These are phyloP conservation scores for Rhododendron ferrugineum DNA, from an alignment of 148 eudicot species.

Conservation along the genomic window DNA sequence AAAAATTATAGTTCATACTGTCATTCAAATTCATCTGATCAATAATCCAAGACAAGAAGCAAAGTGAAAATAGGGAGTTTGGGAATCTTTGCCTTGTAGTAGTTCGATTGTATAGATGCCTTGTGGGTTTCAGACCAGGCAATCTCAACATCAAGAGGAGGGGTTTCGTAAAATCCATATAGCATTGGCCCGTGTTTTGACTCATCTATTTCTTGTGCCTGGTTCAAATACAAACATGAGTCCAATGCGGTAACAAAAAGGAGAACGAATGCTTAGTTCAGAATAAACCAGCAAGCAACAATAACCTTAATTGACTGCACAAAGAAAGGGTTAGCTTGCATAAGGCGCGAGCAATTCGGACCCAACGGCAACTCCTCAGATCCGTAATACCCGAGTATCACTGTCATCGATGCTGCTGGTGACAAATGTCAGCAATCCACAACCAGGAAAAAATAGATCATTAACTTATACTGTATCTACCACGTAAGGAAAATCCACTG, in stretches of 20 bases:
- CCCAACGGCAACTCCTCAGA: conserved; percentile 39
- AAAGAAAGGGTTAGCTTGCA: conserved; percentile 39
- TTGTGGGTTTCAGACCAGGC: conserved; percentile 41
- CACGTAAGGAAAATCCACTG: not conserved
- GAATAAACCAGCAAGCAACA: not conserved
- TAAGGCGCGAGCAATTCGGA: conserved; percentile 40
- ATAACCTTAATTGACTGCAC: conserved; percentile 46
- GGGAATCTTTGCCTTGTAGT: conserved; percentile 25
- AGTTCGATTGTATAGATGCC: conserved; percentile 26
- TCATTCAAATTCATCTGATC: not conserved
- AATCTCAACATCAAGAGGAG: conserved; percentile 51
- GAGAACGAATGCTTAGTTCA: not conserved
- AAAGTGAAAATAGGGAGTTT: not conserved
- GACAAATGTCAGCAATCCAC: conserved; percentile 3
- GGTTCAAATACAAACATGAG: conserved; percentile 9
- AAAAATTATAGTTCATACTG: not conserved
- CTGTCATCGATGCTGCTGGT: conserved; percentile 45
- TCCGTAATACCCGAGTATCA: conserved; percentile 53
- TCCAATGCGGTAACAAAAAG: not conserved
- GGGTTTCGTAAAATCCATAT: conserved; percentile 56
- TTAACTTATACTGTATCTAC: not conserved
- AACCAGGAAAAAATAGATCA: conserved; percentile 5
- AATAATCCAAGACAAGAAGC: not conserved
- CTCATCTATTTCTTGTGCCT: conserved; percentile 43
- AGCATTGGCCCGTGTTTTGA: conserved; percentile 41